Evolutionary conservation across 2,329 filamentous ascomycete genomes (phyloP).

Genomic region (Pyrenochaeta sp.): DNA sequence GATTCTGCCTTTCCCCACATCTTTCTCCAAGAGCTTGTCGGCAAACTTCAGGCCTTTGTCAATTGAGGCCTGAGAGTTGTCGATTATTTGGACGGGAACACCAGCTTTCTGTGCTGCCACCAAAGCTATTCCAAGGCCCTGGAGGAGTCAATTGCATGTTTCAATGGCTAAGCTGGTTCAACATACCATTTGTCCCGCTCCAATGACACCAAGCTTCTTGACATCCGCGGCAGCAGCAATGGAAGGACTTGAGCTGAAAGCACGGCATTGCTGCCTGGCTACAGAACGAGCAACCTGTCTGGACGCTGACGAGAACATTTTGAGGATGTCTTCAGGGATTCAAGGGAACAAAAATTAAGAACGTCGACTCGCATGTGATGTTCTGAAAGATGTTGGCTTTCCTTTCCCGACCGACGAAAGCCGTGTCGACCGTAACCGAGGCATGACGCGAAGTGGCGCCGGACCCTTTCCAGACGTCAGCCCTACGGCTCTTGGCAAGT

Average conservation of each 20-base stretch:
- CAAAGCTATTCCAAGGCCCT: constrained; percentile 95
- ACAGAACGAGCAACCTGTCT: constrained; percentile 32
- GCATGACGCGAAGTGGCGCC: constrained; percentile 23
- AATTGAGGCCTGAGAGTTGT: constrained; percentile 82
- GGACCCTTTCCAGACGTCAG: constrained; percentile 1
- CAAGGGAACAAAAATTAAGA: constrained; percentile 1
- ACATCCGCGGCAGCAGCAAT: constrained; percentile 71
- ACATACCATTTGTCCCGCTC: constrained; percentile 93
- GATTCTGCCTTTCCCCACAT: constrained; percentile 86
- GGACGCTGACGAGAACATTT: constrained; percentile 45
- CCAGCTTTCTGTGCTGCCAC: constrained; percentile 86
- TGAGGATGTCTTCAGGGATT: constrained; percentile 2
- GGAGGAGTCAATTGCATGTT: constrained; percentile 25
- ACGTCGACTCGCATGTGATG: constrained; percentile 25
- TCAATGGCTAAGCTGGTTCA: not conserved
- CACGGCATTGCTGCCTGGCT: constrained; percentile 46
- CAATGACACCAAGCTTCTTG: constrained; percentile 88
- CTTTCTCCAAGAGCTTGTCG: constrained; percentile 91
- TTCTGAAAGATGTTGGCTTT: constrained; percentile 1
- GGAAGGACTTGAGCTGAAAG: constrained; percentile 73
- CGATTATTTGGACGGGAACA: constrained; percentile 85
- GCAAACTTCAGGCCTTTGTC: constrained; percentile 92
- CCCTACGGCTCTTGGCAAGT: constrained; percentile 27
- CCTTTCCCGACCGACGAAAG: constrained; percentile 29
- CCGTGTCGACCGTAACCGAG: constrained; percentile 29